Percentiles rank a stretch among this genome's conserved stretches.
Evolutionary conservation across 306 rosid genomes (phyloP).

Genomic region (Begonia masoniana): DNA sequence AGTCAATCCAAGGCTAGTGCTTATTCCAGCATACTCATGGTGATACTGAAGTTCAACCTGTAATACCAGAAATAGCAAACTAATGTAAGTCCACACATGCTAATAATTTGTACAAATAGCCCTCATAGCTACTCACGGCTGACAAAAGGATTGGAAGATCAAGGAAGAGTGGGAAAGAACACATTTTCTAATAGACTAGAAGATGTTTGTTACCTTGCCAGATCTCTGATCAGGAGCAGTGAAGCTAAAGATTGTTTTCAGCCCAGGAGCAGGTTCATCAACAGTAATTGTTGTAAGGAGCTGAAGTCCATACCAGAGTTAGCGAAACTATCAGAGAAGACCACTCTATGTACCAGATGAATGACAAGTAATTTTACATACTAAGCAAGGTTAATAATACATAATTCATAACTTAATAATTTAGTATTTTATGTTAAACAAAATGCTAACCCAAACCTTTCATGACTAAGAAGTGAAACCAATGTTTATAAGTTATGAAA

Average conservation of each 20-base stretch:
- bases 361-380: too few species aligned
- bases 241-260: slow-evolving; percentile 77
- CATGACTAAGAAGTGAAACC: too few species aligned
- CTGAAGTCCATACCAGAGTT: slow-evolving; percentile 26
- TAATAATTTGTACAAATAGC: background rate
- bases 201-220: slow-evolving; percentile 52
- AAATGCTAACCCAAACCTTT: too few species aligned
- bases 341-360: background rate
- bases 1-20: slow-evolving; percentile 77
- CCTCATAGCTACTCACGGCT: too few species aligned
- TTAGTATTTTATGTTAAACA: too few species aligned
- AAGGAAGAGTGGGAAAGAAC: too few species aligned
- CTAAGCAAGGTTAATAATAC: too few species aligned
- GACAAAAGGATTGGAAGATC: too few species aligned
- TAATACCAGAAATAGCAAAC: slow-evolving; percentile 2
- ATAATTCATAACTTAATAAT: too few species aligned
- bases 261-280: slow-evolving; percentile 89
- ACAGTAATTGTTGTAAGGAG: slow-evolving; percentile 69
- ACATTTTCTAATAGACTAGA: background rate
- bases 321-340: slow-evolving; percentile 2
- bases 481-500: too few species aligned
- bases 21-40: slow-evolving; percentile 89
- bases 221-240: slow-evolving; percentile 80
- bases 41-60: slow-evolving; percentile 88
- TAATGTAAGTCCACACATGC: too few species aligned